Evolutionary conservation across 1,284 basidiomycete genomes (phyloP), one percentile per base, ranked within the genome.

Genomic region (Puccinia polysora): DNA sequence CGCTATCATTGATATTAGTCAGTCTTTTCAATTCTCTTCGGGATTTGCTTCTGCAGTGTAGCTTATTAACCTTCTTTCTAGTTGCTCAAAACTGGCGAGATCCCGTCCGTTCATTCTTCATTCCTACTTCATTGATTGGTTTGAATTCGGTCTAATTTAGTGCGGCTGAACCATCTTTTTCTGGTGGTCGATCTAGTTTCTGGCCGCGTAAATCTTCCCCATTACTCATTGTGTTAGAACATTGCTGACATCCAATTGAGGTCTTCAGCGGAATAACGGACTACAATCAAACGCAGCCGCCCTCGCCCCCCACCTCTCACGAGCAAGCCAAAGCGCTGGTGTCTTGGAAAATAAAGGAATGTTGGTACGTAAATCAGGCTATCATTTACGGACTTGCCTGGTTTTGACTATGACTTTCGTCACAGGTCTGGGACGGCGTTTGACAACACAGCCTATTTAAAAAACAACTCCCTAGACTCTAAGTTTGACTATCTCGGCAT

Each of bases 401-500:
- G 34, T 18, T 36, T 45, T 64, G 30, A 65, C 53, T 14, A n/a
- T 18, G 28, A 40, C 28, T 23, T 40, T 49, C 52, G 34, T 50
- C n/a, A 14, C 32, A 73, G 70, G 70, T 56, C 70, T 49, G 70
- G 70, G 18, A 73, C 70, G 14, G 40, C 53, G 18, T 65, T 73
- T 58, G 70, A 73, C 43, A 65, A 73, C 25, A n/a, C 70, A 7
- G 70, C 23, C 1, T 43, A 73, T 59, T 47, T 73, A 25, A 64
- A 50, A 49, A 23, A 73, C 43, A 55, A 55, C 45, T 65, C 62
- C 5, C 28, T 59, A 7, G 12, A 36, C 2, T 64, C 60, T 8
- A 73, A 73, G 45, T 43, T 38, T 28, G 62, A 73, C 30, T 73
- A 62, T 25, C 28, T 73, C 6, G 87, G 90, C 76, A 95, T 91